A percentile compares a stretch with the other conserved stretches of the same genome.
These are phyloP conservation scores for Martensiomyces pterosporus DNA, from an alignment of 192 early-diverging fungal genomes.

Conservation along the genomic window DNA sequence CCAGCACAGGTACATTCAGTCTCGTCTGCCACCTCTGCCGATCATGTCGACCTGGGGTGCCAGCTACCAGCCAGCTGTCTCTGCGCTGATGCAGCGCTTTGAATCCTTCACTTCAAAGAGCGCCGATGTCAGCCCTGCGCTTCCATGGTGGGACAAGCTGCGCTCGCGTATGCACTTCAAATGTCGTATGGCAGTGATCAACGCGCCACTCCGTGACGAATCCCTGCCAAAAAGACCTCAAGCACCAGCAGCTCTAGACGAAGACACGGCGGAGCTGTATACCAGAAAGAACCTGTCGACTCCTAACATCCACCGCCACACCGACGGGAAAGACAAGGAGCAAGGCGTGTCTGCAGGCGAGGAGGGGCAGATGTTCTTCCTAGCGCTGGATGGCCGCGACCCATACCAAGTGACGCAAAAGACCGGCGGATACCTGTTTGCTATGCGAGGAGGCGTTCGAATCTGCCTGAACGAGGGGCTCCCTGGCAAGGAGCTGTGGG, in stretches of 20 bases:
- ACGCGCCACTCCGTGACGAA: slow-evolving; percentile 11
- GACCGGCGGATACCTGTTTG: slow-evolving; percentile 45
- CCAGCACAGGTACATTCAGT: slow-evolving; percentile 14
- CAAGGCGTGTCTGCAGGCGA: no score
- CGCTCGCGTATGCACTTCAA: slow-evolving; percentile 43
- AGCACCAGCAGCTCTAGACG: slow-evolving; percentile 2
- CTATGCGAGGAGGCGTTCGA: slow-evolving; percentile 49
- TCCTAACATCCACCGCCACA: no score
- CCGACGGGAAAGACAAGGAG: background rate
- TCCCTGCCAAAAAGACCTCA: background rate
- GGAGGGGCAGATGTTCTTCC: slow-evolving; percentile 44
- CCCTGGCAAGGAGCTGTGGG: slow-evolving; percentile 46
- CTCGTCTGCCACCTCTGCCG: slow-evolving; percentile 26
- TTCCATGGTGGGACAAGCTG: slow-evolving; percentile 57
- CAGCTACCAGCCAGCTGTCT: slow-evolving; percentile 49
- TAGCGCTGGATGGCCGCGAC: slow-evolving; percentile 46
- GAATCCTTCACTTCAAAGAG: slow-evolving; percentile 46
- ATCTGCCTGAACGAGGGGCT: slow-evolving; percentile 46
- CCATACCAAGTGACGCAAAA: slow-evolving; percentile 48
- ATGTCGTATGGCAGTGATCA: slow-evolving; percentile 43
- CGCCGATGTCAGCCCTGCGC: slow-evolving; percentile 44
- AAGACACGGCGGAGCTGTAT: no score
- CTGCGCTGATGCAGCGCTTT: slow-evolving; percentile 51
- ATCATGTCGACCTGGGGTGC: slow-evolving; percentile 52
- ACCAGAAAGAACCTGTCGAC: no score